phyloP scores from a whole-genome alignment of 495 filamentous ascomycete genomes.

The Clavariopsis aquatica region DNA sequence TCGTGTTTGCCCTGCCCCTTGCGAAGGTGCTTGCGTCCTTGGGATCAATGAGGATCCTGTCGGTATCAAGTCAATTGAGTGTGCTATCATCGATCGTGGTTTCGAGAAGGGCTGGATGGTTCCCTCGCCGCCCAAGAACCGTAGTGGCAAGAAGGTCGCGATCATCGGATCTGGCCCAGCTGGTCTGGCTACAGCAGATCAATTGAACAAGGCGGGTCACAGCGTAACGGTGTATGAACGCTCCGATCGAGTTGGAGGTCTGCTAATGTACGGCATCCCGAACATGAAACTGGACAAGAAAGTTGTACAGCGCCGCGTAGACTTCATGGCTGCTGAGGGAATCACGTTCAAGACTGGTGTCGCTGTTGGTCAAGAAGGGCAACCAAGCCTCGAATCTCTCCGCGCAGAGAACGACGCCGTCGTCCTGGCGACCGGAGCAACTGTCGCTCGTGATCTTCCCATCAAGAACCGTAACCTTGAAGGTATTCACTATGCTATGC shows the following conservation, averaged over 20 bases:
- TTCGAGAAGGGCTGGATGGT: conserved; percentile 99
- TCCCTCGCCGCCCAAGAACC: conserved; percentile 72
- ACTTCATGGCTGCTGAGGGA: conserved; percentile 95
- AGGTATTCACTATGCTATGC: conserved; percentile 97
- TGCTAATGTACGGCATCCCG: conserved; percentile 98
- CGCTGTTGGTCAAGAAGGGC: conserved; percentile 79
- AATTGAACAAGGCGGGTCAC: conserved; percentile 94
- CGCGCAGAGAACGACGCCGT: conserved; percentile 80
- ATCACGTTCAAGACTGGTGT: conserved; percentile 78
- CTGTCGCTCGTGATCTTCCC: conserved; percentile 92
- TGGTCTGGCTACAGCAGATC: conserved; percentile 89
- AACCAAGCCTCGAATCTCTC: conserved; percentile 71
- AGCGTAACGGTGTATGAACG: conserved; percentile 93
- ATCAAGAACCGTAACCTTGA: conserved; percentile 88
- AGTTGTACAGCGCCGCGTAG: conserved; percentile 90
- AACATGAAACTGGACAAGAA: conserved; percentile 99
- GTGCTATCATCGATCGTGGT: conserved; percentile 97
- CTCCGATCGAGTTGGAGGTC: conserved; percentile 85
- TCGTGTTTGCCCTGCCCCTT: conserved; percentile 96
- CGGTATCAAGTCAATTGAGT: conserved; percentile 99
- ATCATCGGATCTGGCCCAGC: conserved; percentile 94
- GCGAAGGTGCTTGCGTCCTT: conserved; percentile 95
- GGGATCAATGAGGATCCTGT: conserved; percentile 98
- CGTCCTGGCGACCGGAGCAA: conserved; percentile 94
- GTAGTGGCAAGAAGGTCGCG: conserved; percentile 88